A percentile compares a stretch with the other conserved stretches of the same genome.
phyloP scores from a whole-genome alignment of 495 filamentous ascomycete species.

The Penicillium parvum region DNA sequence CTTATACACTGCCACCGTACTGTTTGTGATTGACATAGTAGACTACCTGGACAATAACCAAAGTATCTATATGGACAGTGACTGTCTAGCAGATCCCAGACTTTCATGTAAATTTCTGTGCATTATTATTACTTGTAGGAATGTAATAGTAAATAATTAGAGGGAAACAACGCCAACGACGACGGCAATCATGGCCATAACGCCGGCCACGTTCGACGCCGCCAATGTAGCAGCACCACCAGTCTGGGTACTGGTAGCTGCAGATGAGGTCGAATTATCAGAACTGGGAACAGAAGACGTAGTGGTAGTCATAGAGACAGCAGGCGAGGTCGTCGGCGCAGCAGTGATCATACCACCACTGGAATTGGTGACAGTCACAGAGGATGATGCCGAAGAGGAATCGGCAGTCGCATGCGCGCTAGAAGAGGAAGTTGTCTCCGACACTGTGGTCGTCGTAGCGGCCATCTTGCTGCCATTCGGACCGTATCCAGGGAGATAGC shows the following conservation, averaged over 20 bases:
- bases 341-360: conserved; percentile 13
- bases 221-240: conserved; percentile 9
- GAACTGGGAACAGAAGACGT: conserved; percentile 8
- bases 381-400: background rate
- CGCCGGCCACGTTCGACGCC: conserved; percentile 8
- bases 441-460: conserved; percentile 14
- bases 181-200: conserved; percentile 23
- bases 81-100: too few relatives aligned
- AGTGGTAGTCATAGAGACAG: conserved; percentile 14
- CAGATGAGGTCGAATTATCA: conserved; percentile 8
- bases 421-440: conserved; percentile 8
- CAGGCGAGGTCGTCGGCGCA: conserved; percentile 12
- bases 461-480: conserved; percentile 23
- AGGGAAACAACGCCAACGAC: conserved; percentile 26
- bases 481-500: conserved; percentile 41
- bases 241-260: conserved; percentile 5
- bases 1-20: too few relatives aligned
- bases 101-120: background rate
- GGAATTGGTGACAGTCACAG: background rate
- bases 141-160: conserved; percentile 3
- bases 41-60: too few relatives aligned
- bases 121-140: too few relatives aligned
- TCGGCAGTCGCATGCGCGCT: background rate
- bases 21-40: too few relatives aligned
- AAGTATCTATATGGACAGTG: too few relatives aligned